Evolutionary conservation across 129 eudicot species (phyloP).

Genomic region (Mikania micrantha): DNA sequence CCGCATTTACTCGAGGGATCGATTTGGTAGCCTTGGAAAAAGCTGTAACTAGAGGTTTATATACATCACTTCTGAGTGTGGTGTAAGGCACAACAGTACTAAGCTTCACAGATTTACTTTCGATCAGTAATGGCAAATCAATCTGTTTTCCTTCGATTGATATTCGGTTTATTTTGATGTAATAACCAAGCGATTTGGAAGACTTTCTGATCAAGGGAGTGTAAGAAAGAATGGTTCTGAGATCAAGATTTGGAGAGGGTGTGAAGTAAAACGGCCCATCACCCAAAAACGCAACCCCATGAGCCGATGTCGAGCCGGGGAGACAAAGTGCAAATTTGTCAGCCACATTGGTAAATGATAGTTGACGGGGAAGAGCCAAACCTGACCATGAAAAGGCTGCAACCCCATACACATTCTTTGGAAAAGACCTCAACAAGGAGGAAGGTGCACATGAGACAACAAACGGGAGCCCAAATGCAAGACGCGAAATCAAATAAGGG

Average conservation of each 20-base stretch:
- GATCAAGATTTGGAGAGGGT: no score
- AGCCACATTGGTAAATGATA: neutral
- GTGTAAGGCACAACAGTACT: conserved; percentile 33
- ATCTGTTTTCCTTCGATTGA: no score
- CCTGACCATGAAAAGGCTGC: conserved; percentile 31
- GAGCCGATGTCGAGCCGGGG: conserved; percentile 11
- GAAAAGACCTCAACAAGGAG: conserved; percentile 21
- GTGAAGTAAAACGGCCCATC: no score
- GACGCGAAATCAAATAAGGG: neutral
- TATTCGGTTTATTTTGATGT: no score
- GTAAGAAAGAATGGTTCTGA: no score
- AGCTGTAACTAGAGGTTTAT: neutral
- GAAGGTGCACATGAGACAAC: conserved; percentile 38
- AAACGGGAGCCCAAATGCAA: neutral
- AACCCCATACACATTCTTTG: conserved; percentile 23
- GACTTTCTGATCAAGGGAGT: no score
- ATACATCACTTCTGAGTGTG: conserved; percentile 31
- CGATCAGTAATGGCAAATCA: no score
- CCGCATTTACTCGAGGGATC: no score
- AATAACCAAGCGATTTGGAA: no score
- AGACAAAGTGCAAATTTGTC: conserved; percentile 42
- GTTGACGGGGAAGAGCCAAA: conserved; percentile 31
- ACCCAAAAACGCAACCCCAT: conserved; percentile 37
- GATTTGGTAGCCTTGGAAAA: no score
- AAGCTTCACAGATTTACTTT: no score